Conservation (phyloP, 176 grass and related monocot species). For the Zizania latifolia region DNA sequence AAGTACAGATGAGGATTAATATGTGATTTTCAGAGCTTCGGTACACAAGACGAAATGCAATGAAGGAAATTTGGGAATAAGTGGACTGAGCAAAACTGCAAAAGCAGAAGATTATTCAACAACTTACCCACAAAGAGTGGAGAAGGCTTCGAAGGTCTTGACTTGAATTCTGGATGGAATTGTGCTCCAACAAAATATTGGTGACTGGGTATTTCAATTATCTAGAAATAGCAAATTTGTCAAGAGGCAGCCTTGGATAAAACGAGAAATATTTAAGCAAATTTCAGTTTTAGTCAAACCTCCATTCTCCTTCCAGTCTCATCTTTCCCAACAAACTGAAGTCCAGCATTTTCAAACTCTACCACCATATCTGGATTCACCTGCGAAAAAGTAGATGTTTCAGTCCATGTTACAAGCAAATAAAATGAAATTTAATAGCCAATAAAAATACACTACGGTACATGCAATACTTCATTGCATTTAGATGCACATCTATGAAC, state of each 20-base stretch:
- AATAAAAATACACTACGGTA: background rate
- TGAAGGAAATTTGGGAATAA: background rate
- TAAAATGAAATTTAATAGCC: background rate
- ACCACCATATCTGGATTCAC: constrained; percentile 76
- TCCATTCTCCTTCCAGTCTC: constrained; percentile 66
- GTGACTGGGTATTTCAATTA: constrained; percentile 81
- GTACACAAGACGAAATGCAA: background rate
- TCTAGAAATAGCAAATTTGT: constrained; percentile 44
- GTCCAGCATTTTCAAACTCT: constrained; percentile 68
- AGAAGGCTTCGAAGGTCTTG: constrained; percentile 83
- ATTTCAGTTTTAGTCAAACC: constrained; percentile 27
- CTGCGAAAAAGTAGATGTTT: constrained; percentile 34
- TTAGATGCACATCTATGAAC: background rate
- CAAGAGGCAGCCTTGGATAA: background rate
- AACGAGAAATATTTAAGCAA: background rate
- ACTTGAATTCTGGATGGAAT: constrained; percentile 98
- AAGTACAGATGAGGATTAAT: constrained; percentile 7
- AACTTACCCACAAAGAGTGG: constrained; percentile 84
- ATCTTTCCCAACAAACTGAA: constrained; percentile 77
- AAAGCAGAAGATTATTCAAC: background rate
- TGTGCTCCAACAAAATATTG: constrained; percentile 83
- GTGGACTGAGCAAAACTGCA: background rate
- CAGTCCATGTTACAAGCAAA: background rate
- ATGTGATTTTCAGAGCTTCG: background rate
- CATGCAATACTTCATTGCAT: background rate